Evolutionary conservation across 768 basidiomycete species (phyloP).

Genomic region (Leccinum olivaceopallidum): DNA sequence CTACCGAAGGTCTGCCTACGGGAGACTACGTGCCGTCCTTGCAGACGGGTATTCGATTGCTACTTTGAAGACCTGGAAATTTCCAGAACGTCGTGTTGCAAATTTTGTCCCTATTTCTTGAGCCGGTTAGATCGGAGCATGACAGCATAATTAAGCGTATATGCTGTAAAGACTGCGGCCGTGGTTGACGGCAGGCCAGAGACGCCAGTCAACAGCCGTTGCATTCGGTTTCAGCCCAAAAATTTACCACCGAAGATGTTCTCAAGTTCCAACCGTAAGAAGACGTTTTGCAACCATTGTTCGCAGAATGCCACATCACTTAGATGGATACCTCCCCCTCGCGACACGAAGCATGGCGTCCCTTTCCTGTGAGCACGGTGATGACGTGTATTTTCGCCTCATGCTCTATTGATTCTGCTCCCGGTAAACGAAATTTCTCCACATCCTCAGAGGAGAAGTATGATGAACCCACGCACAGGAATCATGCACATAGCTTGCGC

Average conservation of each 20-base stretch:
- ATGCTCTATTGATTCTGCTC: no score
- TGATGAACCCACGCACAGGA: background rate
- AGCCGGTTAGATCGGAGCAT: no score
- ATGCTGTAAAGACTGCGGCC: no score
- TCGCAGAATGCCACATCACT: background rate
- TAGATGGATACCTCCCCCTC: background rate
- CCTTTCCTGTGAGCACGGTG: background rate
- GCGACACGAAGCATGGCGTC: background rate
- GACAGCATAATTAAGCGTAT: no score
- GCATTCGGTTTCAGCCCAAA: background rate
- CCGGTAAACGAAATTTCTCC: background rate
- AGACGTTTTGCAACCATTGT: background rate
- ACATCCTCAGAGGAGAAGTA: background rate
- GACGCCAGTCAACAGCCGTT: background rate
- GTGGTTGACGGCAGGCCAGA: background rate
- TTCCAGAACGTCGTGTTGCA: no score
- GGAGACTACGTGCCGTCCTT: background rate
- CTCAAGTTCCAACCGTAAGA: no score
- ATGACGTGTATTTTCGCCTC: background rate
- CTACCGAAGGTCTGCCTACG: no score
- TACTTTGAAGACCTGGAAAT: background rate
- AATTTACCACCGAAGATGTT: background rate
- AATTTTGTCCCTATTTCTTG: no score
- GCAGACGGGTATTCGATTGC: background rate
- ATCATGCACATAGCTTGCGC: no score